Percentiles rank a stretch among this genome's conserved stretches.
phyloP scores from a whole-genome alignment of 75 land plant species.

The Isoetes taiwanensis region DNA sequence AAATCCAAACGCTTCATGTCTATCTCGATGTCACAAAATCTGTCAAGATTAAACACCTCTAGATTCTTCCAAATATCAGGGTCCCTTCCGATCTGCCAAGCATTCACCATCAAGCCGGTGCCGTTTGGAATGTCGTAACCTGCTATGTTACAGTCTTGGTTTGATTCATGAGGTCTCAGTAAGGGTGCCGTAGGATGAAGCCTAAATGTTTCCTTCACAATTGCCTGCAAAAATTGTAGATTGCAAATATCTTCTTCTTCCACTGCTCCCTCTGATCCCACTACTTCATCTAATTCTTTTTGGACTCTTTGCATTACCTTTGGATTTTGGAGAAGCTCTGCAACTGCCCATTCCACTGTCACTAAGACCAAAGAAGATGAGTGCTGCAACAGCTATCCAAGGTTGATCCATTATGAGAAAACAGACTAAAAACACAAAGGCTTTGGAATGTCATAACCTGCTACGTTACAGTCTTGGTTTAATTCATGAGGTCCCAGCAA shows the following conservation, averaged over 20 bases:
- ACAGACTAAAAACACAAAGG: no score
- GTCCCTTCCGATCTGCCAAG: constrained; percentile 32
- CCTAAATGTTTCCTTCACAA: constrained; percentile 31
- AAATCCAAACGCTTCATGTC: no score
- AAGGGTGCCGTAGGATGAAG: constrained; percentile 26
- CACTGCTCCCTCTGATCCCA: not conserved
- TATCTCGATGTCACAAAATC: no score
- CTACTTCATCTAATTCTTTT: constrained; percentile 10
- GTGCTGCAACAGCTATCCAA: no score
- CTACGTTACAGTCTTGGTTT: not conserved
- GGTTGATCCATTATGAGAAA: no score
- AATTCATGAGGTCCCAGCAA: constrained; percentile 16
- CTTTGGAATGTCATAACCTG: no score
- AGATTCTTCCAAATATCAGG: constrained; percentile 20
- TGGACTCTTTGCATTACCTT: constrained; percentile 26
- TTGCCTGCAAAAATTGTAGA: constrained; percentile 18
- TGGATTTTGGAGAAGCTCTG: no score
- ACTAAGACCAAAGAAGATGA: no score
- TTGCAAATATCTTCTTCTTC: constrained; percentile 14
- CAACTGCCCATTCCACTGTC: no score
- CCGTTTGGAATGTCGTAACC: constrained; percentile 9
- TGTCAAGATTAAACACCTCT: constrained; percentile 28
- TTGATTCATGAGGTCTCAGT: constrained; percentile 12
- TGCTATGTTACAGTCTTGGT: not conserved
- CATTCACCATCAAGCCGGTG: constrained; percentile 18